Base-by-base conservation (phyloP, 2,329 filamentous ascomycete genomes). In the Fusarium heterosporum region DNA sequence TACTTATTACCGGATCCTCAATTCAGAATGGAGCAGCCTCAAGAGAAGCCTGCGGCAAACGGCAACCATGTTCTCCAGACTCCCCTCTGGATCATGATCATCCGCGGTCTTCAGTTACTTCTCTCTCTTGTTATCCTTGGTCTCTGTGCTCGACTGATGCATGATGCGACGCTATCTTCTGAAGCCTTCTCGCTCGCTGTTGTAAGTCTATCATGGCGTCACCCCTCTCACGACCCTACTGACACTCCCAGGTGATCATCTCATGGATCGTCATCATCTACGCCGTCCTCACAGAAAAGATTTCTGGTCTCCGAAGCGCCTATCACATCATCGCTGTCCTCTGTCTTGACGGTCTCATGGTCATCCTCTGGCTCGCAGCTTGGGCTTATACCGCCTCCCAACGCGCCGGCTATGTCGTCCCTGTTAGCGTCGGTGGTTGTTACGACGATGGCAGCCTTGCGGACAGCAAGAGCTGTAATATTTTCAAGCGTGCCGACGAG, bases 281-380 rank as follows among this genome's bases (percentile, higher is more conserved):
- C 73, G 69, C 73, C 19, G 48, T 84, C 64, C 63, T 81, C 4
- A 74, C 81, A 19, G 82, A 83, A 57, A 81, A 78, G 54, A 60
- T 81, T 16, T 11, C 73, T 8, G 59, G 69, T 6, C 74, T 79
- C 38, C 78, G 73, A 19, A 25, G 52, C 2, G 69, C 73, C 17
- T 84, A 85, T 68, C 79, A 84, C 63, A 76, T 83, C 56, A 76
- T 80, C 64, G 82, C 81, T 39, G 75, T 83, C 11, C 72, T 84
- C 9, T 73, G 73, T 14, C 75, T 84, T 22, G 82, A 84, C 43
- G 76, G 70, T 6, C 72, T 83, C 41, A 75, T 84, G 72, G 68
- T 80, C 45, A 67, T 85, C 55, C 76, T 85, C 52, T 85, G 83
- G 83, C 79, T 85, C 17, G 77, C 80, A 0, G 77, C 78, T n/a